Conservation (phyloP, 1,284 basidiomycete species). For the Rhodotorula sp. region DNA sequence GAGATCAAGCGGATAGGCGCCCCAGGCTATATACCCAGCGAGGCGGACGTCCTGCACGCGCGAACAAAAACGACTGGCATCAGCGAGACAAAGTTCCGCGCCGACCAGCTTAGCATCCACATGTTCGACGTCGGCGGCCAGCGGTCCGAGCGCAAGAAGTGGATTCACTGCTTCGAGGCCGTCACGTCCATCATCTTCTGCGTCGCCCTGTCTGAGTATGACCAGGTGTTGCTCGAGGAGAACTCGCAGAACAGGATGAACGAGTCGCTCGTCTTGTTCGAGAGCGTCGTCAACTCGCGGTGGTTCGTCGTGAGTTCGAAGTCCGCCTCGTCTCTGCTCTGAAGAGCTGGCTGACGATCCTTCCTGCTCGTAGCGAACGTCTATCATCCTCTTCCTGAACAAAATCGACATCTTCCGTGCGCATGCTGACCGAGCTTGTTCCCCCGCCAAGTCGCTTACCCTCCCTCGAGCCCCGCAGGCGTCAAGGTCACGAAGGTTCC, state of each 20-base stretch:
- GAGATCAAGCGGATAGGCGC: conserved; percentile 78
- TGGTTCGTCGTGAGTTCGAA: conserved; percentile 80
- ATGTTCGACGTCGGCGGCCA: conserved; percentile 91
- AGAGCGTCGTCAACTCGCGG: conserved; percentile 93
- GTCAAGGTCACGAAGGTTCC: conserved; percentile 83
- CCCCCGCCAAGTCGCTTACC: too few relatives aligned
- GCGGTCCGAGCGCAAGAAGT: conserved; percentile 82
- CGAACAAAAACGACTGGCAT: conserved; percentile 91
- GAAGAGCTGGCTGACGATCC: background rate
- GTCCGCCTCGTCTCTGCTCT: conserved; percentile 43
- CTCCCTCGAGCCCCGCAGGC: conserved; percentile 50
- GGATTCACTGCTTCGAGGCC: conserved; percentile 55
- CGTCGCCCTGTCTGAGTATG: conserved; percentile 82
- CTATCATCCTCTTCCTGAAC: conserved; percentile 48
- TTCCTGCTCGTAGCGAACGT: conserved; percentile 17
- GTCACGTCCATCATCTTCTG: conserved; percentile 79
- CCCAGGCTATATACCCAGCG: conserved; percentile 77
- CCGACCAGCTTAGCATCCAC: conserved; percentile 56
- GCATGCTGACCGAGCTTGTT: background rate
- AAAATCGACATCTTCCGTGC: conserved; percentile 47
- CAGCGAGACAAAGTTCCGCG: conserved; percentile 68
- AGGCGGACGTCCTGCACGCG: conserved; percentile 83
- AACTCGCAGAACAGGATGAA: conserved; percentile 93
- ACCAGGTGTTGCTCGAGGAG: conserved; percentile 91
- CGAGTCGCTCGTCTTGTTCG: conserved; percentile 88